These are phyloP conservation scores for Scalesia atractyloides DNA, from an alignment of 129 eudicot genomes.

Conservation along the genomic window DNA sequence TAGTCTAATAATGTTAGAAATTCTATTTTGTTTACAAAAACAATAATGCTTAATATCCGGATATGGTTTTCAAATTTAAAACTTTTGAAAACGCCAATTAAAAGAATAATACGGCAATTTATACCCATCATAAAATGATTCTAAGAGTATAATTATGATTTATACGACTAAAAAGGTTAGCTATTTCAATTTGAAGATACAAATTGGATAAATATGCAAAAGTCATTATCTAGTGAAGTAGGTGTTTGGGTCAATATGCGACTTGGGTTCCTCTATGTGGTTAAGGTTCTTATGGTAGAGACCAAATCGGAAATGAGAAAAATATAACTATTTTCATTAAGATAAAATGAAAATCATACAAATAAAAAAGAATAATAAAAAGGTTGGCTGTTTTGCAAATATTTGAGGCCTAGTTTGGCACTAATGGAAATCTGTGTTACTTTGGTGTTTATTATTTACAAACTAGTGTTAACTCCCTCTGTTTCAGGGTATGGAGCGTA, in stretches of 20 bases:
- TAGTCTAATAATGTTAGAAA: too few species aligned
- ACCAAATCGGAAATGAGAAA: constrained; percentile 8
- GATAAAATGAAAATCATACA: neutral
- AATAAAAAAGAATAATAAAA: neutral
- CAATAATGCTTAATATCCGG: too few species aligned
- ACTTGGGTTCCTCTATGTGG: constrained; percentile 23
- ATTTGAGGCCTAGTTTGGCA: too few species aligned
- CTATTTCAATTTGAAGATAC: neutral
- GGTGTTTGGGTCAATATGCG: constrained; percentile 32
- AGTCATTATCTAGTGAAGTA: constrained; percentile 26
- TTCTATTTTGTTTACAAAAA: too few species aligned
- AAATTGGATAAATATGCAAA: constrained; percentile 28
- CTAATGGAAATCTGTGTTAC: too few species aligned
- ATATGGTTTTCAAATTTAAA: too few species aligned
- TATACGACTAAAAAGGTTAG: neutral
- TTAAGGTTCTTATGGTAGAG: constrained; percentile 25
- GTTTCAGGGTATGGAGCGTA: too few species aligned
- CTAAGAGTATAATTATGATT: neutral
- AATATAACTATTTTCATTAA: neutral
- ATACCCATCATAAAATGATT: neutral
- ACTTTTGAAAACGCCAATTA: neutral
- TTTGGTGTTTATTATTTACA: too few species aligned
- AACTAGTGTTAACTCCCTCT: too few species aligned
- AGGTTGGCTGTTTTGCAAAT: too few species aligned
- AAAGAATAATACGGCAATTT: neutral